phyloP scores from a whole-genome alignment of 2,329 filamentous ascomycete genomes.

The Pseudogymnoascus sp. region DNA sequence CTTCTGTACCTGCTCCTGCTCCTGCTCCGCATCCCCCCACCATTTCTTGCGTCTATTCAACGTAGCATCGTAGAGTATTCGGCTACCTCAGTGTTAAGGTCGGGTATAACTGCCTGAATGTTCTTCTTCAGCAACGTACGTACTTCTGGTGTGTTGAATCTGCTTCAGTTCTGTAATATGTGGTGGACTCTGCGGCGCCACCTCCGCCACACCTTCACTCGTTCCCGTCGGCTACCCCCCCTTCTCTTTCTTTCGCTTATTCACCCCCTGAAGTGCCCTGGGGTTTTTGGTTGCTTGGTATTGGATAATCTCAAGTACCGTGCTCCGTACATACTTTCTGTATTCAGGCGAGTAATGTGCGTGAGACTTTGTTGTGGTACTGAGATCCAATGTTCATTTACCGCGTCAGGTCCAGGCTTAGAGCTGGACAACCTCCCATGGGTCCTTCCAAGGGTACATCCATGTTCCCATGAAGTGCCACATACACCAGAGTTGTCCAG shows the following conservation, averaged over 20 bases:
- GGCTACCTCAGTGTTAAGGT: background rate
- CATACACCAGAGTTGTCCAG: background rate
- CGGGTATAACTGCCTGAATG: conserved; percentile 2
- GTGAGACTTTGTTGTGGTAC: background rate
- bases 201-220: background rate
- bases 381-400: conserved; percentile 1
- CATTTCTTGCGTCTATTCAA: background rate
- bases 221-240: background rate
- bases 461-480: conserved; percentile 1
- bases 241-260: background rate
- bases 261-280: background rate
- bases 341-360: background rate
- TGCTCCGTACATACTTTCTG: background rate
- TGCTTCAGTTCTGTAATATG: conserved; percentile 1
- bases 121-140: background rate
- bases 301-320: background rate
- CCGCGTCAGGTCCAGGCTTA: conserved; percentile 3
- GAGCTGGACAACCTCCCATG: background rate
- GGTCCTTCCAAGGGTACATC: background rate
- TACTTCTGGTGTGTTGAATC: background rate
- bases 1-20: background rate
- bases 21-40: background rate
- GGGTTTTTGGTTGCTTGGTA: background rate
- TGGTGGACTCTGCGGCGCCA: background rate
- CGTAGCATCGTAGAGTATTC: background rate